Evolutionary conservation across 1,284 basidiomycete genomes (phyloP), one percentile per base, ranked within the genome.

Genomic region (Phellinidium pouzarii): DNA sequence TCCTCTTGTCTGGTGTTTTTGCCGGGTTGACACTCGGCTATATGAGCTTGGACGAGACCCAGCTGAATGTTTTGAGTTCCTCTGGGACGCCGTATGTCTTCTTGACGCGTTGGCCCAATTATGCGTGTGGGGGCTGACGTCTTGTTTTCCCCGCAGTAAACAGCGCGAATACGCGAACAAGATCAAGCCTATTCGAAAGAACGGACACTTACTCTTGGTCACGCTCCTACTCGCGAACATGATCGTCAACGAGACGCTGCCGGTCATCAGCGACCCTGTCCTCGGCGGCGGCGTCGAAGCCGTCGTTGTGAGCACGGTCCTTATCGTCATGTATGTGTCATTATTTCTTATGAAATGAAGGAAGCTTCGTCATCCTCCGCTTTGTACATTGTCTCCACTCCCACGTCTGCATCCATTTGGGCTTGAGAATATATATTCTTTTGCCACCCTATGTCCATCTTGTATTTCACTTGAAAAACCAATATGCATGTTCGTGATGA

Each of bases 41-140:
- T 68, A 94, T 95, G 89, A 91, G 87, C 61, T 77, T 95, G 61
- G 93, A 94, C 69, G 88, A 90, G 68, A 95, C 92, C 19, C 91
- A 94, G 73, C 76, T 95, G 36, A 85, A 88, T 63, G 93, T 95
- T 1, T 72, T 95, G 9, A 80, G 84, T 58, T 82, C 91, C 52
- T 89, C 87, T 54, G 92, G 92, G 20, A 89, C 87, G 17, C 77
- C 84, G 76, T 88, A 61, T 58, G 86, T 77, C 26, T 9, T 44
- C 11, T 54, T 27, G 25, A 3, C 19, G 6, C 43, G n/a, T 19
- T 51, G n/a, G 20, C 23, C 2, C 44, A 48, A 17, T 23, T 48
- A n/a, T 38, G 36, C 26, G 14, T n/a, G 12, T 25, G 11, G 20
- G 19, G 5, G 25, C 25, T 44, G 20, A 25, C 22, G 47, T 14